phyloP scores from a whole-genome alignment of 768 basidiomycete genomes.

The Phaeotremella skinneri region DNA sequence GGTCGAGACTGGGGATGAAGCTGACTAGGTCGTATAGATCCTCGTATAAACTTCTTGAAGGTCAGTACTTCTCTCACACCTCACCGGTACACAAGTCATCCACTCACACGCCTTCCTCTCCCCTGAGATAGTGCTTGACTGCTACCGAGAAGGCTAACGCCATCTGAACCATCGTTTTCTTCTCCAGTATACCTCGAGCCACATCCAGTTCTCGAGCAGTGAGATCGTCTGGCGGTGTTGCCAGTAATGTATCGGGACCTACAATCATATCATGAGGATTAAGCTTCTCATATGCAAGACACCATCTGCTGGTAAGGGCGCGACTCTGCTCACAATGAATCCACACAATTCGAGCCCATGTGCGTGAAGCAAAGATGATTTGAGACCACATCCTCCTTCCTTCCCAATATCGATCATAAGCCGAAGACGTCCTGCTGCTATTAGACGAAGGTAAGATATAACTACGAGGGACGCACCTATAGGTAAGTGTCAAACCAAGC shows the following conservation, averaged over 20 bases:
- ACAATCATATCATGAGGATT: not conserved
- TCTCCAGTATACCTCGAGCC: slow-evolving; percentile 34
- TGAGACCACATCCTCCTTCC: slow-evolving; percentile 47
- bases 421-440: slow-evolving; percentile 43
- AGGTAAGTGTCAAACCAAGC: slow-evolving; percentile 45
- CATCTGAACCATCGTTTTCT: slow-evolving; percentile 43
- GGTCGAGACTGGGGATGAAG: slow-evolving; percentile 40
- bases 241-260: slow-evolving; percentile 34
- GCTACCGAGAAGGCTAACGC: slow-evolving; percentile 46
- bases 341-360: slow-evolving; percentile 48
- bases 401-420: slow-evolving; percentile 46
- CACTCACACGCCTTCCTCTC: slow-evolving; percentile 49
- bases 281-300: too few species aligned
- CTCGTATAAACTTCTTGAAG: slow-evolving; percentile 42
- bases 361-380: slow-evolving; percentile 41
- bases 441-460: too few species aligned
- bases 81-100: not conserved
- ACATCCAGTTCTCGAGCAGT: slow-evolving; percentile 23
- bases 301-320: not conserved
- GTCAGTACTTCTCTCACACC: slow-evolving; percentile 5
- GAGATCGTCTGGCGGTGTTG: slow-evolving; percentile 23
- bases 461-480: slow-evolving; percentile 30
- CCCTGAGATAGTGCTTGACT: slow-evolving; percentile 49
- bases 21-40: slow-evolving; percentile 48
- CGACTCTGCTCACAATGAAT: slow-evolving; percentile 34